Conservation (phyloP, 1,139 yeast species). For the Saccharomyces hybrid region DNA sequence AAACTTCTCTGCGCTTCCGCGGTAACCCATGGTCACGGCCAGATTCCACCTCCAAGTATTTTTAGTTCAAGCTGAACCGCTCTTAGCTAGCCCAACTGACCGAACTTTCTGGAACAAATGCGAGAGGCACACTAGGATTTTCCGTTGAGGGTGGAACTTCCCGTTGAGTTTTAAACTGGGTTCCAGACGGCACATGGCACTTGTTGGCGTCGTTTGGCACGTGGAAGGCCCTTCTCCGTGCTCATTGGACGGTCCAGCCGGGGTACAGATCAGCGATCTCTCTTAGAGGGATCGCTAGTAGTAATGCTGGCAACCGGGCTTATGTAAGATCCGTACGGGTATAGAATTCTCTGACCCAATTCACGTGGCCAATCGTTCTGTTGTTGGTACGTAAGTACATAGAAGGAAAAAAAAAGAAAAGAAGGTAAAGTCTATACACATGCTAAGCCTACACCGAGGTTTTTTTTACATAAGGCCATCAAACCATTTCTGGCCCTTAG, state of each 20-base stretch:
- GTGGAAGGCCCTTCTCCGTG: background rate
- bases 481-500: constrained; percentile 27
- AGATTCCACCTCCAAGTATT: background rate
- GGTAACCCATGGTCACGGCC: background rate
- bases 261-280: background rate
- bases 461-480: constrained; percentile 23
- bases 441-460: background rate
- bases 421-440: background rate
- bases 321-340: background rate
- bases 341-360: background rate
- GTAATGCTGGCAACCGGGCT: background rate
- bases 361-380: background rate
- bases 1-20: background rate
- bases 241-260: background rate
- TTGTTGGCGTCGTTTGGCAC: background rate
- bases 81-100: background rate
- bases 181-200: background rate
- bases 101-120: background rate
- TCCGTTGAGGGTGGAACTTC: background rate
- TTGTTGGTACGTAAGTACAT: background rate
- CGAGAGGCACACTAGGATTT: background rate
- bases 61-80: background rate
- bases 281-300: background rate
- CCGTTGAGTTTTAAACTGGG: background rate
- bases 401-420: background rate